Evolutionary conservation across 495 filamentous ascomycete species (phyloP).

Genomic region (Rostrohypoxylon terebratum): DNA sequence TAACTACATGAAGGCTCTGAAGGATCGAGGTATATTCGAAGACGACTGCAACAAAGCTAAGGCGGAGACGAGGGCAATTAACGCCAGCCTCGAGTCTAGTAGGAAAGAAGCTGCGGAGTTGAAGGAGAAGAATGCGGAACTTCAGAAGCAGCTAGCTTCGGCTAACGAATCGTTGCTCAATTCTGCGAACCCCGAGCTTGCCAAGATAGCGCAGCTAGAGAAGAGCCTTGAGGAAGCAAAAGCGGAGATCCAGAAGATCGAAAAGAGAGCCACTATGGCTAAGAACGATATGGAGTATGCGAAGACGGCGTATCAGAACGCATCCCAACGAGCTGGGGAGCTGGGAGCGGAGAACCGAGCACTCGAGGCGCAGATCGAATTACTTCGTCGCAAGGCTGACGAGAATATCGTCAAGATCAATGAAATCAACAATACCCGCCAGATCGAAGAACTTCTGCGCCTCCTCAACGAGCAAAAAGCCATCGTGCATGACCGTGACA

Average conservation of each 20-base stretch:
- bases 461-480: conserved; percentile 66
- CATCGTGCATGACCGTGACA: conserved; percentile 68
- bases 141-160: conserved; percentile 64
- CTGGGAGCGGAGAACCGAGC: conserved; percentile 62
- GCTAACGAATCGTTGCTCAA: conserved; percentile 60
- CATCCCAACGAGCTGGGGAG: conserved; percentile 66
- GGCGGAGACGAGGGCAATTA: conserved; percentile 26
- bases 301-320: conserved; percentile 71
- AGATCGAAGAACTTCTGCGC: conserved; percentile 42
- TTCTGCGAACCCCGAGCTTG: conserved; percentile 61
- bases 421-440: conserved; percentile 60
- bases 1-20: conserved; percentile 53
- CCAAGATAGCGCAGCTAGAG: conserved; percentile 60
- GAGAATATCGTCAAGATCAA: conserved; percentile 65
- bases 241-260: conserved; percentile 53
- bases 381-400: conserved; percentile 62
- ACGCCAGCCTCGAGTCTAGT: conserved; percentile 53
- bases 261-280: conserved; percentile 57
- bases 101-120: conserved; percentile 58
- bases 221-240: conserved; percentile 51
- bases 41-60: conserved; percentile 47
- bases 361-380: conserved; percentile 61
- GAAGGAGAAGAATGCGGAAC: conserved; percentile 61
- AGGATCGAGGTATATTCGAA: conserved; percentile 55
- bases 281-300: conserved; percentile 68